A percentile compares a stretch with the other conserved stretches of the same genome.
Conservation (phyloP, 2,329 filamentous ascomycete species). For the Phaeosphaeriaceae sp. region DNA sequence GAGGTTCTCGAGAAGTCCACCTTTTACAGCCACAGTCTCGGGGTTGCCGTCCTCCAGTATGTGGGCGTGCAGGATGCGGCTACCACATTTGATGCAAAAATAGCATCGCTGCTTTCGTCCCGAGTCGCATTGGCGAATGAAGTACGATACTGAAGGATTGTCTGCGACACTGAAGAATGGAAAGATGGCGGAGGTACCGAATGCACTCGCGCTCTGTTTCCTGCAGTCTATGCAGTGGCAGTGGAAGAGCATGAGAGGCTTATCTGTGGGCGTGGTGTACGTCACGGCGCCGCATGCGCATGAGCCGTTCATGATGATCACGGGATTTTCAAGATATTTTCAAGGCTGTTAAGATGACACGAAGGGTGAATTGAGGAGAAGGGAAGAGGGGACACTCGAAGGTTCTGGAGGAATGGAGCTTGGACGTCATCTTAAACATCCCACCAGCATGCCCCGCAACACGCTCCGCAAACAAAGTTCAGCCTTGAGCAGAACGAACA, state of each 20-base stretch:
- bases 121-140: slow-evolving; percentile 27
- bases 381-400: slow-evolving; percentile 28
- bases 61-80: slow-evolving; percentile 68
- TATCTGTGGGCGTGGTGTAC: slow-evolving; percentile 67
- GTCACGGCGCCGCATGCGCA: slow-evolving; percentile 71
- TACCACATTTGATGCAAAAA: slow-evolving; percentile 65
- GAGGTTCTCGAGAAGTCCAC: slow-evolving; percentile 69
- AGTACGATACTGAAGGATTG: slow-evolving; percentile 33
- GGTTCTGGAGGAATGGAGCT: slow-evolving; percentile 20
- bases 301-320: slow-evolving; percentile 30
- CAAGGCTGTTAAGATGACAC: no score
- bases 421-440: slow-evolving; percentile 8
- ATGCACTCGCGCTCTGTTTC: slow-evolving; percentile 70
- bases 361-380: slow-evolving; percentile 10
- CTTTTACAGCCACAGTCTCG: slow-evolving; percentile 65
- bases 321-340: no score
- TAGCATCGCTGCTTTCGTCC: slow-evolving; percentile 34
- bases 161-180: slow-evolving; percentile 67
- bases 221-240: slow-evolving; percentile 75
- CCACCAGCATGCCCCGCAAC: slow-evolving; percentile 25
- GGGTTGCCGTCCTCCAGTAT: slow-evolving; percentile 48
- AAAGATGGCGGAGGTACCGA: slow-evolving; percentile 74
- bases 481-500: slow-evolving; percentile 22
- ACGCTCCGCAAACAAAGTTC: slow-evolving; percentile 11
- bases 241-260: slow-evolving; percentile 71